Base-by-base conservation (phyloP, 331 rosid species). In the Phaseolus coccineus region DNA sequence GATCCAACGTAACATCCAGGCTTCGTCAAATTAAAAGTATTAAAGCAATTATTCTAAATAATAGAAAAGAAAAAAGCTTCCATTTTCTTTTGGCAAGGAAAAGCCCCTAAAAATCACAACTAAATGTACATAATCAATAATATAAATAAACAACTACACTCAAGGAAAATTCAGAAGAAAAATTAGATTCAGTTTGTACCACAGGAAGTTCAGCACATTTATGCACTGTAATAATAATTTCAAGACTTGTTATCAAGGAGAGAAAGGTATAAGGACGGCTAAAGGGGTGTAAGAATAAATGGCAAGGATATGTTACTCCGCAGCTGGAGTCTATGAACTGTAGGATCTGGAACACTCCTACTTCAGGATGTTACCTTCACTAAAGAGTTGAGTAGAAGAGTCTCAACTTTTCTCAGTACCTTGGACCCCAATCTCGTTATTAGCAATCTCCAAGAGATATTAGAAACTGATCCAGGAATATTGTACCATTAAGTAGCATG, bases 391-490 rank as follows among this genome's bases (percentile, higher is more conserved):
- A 6, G 51, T 3, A 64, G 8, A 51, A 8, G 37, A 58, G 10
- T 24, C 30, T 65, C 27, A 52, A 40, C 42, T 25, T 35, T 39
- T 35, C 65, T n/a, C 24, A 64, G 37, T 46, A 52, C 62, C 63
- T 65, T 30, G 40, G 65, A 65, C 59, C 44, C 75, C 44, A 55
- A 65, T 42, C 37, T 22, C 0, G 14, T 46, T 6, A 81, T 10
- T 24, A 52, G n/a, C n/a, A 7, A 58, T 47, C 24, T 19, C 70
- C 33, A 69, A 30, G 51, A 76, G 24, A 68, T 3, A 55, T n/a
- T 77, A 73, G 33, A 50, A 47, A 71, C 61, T 24, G 72, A 80
- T 71, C 19, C 69, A 55, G 28, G 71, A 28, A 16, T n/a, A 50
- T 10, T 5, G 55, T 16, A 33, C 27, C 12, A 35, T 24, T 37